These are phyloP conservation scores for Ziziphus jujuba DNA, from an alignment of 306 rosid species.

Conservation along the genomic window DNA sequence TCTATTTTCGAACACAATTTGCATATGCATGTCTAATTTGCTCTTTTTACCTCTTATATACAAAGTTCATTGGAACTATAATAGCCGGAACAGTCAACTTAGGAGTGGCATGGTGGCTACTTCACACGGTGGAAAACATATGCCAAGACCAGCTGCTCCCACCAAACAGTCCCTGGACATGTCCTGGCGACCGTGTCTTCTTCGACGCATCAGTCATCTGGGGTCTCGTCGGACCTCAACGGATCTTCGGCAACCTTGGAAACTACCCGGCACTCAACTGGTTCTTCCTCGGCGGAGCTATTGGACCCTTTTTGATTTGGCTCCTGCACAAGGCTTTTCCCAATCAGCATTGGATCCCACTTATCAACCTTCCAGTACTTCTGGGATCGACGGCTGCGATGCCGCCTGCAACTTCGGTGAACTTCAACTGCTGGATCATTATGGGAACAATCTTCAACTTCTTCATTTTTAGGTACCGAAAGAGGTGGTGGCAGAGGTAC, in stretches of 20 bases:
- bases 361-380: slow-evolving; percentile 39
- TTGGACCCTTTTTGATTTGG: slow-evolving; percentile 36
- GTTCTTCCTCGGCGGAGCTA: slow-evolving; percentile 32
- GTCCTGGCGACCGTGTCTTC: slow-evolving; percentile 32
- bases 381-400: slow-evolving; percentile 28
- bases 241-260: slow-evolving; percentile 36
- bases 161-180: slow-evolving; percentile 41
- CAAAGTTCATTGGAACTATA: slow-evolving; percentile 32
- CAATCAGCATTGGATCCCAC: slow-evolving; percentile 22
- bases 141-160: slow-evolving; percentile 24
- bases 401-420: slow-evolving; percentile 40
- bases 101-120: slow-evolving; percentile 40
- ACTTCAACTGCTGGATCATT: slow-evolving; percentile 37
- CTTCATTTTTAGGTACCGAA: slow-evolving; percentile 33
- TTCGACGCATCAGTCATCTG: slow-evolving; percentile 37
- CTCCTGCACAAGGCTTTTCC: slow-evolving; percentile 34
- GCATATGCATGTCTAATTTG: neutral
- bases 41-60: neutral
- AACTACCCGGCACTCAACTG: slow-evolving; percentile 33
- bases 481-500: slow-evolving; percentile 42
- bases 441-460: slow-evolving; percentile 28
- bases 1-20: too few species aligned
- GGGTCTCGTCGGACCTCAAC: slow-evolving; percentile 37
- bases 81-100: slow-evolving; percentile 36
- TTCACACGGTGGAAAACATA: slow-evolving; percentile 23